phyloP scores from a whole-genome alignment of 108 stramenopile genomes.

The Mediolabrus comicus region DNA sequence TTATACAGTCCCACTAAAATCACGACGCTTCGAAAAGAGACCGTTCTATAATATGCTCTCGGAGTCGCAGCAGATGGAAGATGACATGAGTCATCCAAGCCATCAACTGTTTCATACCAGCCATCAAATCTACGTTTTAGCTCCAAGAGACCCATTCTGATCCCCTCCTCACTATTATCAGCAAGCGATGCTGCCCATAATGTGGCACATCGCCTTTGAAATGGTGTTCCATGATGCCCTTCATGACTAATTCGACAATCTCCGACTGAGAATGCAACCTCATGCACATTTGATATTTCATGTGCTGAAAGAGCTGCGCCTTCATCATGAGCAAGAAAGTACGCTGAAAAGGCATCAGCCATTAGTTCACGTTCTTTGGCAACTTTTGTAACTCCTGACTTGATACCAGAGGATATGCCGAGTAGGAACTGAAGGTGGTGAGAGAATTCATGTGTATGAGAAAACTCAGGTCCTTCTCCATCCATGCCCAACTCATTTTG shows the following conservation, averaged over 20 bases:
- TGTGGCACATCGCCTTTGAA: conserved; percentile 36
- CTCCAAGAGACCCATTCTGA: conserved; percentile 11
- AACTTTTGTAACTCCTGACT: not conserved
- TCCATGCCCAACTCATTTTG: conserved; percentile 11
- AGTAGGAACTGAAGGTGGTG: conserved; percentile 30
- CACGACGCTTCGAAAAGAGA: too few relatives aligned
- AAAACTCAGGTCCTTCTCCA: conserved; percentile 30
- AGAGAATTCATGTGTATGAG: conserved; percentile 28
- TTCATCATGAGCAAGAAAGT: conserved; percentile 35
- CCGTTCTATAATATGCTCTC: not conserved
- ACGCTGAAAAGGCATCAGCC: conserved; percentile 47
- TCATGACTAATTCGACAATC: conserved; percentile 26
- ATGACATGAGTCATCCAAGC: conserved; percentile 14
- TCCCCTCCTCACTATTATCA: not conserved
- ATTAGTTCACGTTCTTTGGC: conserved; percentile 27
- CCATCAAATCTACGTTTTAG: conserved; percentile 13
- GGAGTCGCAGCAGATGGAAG: not conserved
- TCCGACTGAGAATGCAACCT: conserved; percentile 35
- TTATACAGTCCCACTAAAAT: too few relatives aligned
- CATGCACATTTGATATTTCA: conserved; percentile 33
- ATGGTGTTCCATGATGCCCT: conserved; percentile 42
- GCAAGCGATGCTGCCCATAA: conserved; percentile 35
- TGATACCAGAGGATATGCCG: not conserved
- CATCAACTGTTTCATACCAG: conserved; percentile 22
- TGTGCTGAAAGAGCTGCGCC: conserved; percentile 28